phyloP scores from a whole-genome alignment of 371 early-diverging fungal species.

The Mortierella sp. region DNA sequence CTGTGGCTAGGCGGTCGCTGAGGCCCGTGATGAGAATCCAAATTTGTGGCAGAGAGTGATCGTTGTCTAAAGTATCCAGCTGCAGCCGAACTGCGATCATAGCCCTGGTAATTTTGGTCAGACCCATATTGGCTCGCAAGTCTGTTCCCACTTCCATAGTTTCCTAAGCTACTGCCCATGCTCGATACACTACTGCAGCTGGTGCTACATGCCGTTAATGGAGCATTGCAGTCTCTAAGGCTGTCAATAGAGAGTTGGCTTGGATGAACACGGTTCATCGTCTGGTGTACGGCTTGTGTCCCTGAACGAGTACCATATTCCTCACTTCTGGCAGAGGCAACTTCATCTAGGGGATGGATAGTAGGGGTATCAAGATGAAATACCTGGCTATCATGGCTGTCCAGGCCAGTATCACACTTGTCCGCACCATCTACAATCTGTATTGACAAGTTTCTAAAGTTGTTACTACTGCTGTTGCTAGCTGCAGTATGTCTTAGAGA shows the following conservation, averaged over 20 bases:
- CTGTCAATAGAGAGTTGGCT: conserved; percentile 19
- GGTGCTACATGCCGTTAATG: conserved; percentile 14
- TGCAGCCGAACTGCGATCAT: conserved; percentile 1
- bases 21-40: conserved; percentile 6
- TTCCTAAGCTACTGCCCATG: conserved; percentile 22
- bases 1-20: conserved; percentile 7
- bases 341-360: conserved; percentile 41
- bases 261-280: conserved; percentile 51
- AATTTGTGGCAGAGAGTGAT: conserved; percentile 39
- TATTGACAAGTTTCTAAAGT: conserved; percentile 46
- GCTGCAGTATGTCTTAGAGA: neutral
- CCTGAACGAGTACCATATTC: neutral
- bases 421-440: conserved; percentile 19
- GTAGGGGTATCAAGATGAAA: conserved; percentile 29
- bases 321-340: neutral
- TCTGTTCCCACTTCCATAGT: neutral
- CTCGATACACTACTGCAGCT: conserved; percentile 35
- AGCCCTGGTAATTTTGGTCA: neutral
- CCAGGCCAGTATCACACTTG: conserved; percentile 4
- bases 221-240: conserved; percentile 1
- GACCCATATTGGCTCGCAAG: neutral
- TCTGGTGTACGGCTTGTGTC: conserved; percentile 29
- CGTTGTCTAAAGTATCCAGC: conserved; percentile 37
- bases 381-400: conserved; percentile 13
- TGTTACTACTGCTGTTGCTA: conserved; percentile 13